A percentile compares a stretch with the other conserved stretches of the same genome.
Evolutionary conservation across 2,329 filamentous ascomycete genomes (phyloP).

Genomic region (Lomentospora prolificans): DNA sequence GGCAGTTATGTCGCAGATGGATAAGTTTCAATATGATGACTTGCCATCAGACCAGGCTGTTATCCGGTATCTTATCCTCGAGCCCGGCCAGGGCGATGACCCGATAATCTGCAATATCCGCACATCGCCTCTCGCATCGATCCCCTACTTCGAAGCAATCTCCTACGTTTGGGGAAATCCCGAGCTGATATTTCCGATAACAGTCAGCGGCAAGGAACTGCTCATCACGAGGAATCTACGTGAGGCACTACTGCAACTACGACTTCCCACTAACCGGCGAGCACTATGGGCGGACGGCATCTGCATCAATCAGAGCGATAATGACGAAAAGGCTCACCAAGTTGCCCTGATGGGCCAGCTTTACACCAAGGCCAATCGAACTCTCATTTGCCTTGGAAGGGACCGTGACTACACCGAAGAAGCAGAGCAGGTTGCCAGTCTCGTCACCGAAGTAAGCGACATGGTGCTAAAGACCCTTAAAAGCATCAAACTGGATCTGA

Average conservation of each 20-base stretch:
- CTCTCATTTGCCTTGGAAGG: background rate
- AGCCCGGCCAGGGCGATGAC: background rate
- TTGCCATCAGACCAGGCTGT: background rate
- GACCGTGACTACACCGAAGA: background rate
- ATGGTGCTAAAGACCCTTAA: background rate
- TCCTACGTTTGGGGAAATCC: conserved; percentile 7
- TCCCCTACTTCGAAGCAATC: conserved; percentile 6
- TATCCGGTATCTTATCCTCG: conserved; percentile 10
- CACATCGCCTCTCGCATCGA: background rate
- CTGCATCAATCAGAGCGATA: conserved; percentile 8
- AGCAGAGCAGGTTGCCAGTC: background rate
- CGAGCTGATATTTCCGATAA: background rate
- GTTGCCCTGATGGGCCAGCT: conserved; percentile 5
- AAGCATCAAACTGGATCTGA: background rate
- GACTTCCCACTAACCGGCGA: background rate
- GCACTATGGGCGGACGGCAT: conserved; percentile 6
- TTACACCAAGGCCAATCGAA: background rate
- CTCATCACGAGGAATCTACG: background rate
- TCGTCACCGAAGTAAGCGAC: background rate
- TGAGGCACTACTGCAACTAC: conserved; percentile 1
- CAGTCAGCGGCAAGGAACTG: background rate
- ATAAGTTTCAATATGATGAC: background rate
- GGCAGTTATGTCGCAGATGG: too few species aligned
- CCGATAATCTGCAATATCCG: background rate
- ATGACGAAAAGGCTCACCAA: background rate